Evolutionary conservation across 208 protist species (phyloP), one percentile per base, ranked within the genome.

Genomic region (Leptomonas pyrrhocoris): DNA sequence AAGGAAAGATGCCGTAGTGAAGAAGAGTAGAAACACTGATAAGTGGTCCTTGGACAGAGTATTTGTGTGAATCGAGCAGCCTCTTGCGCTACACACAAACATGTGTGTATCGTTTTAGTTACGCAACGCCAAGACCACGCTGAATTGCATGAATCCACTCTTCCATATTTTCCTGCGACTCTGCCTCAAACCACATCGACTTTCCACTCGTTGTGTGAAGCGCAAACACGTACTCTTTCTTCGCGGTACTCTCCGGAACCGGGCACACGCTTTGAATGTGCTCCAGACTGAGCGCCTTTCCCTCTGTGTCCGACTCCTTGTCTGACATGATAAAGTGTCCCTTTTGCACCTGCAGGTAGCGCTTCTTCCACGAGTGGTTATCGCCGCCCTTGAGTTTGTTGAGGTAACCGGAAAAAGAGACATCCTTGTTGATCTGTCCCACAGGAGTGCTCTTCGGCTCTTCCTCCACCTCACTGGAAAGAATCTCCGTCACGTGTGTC

Each of bases 101-200:
- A 18, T 1, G 21, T 15, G 19, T 51, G 18, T 48, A 11, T 23
- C 8, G 7, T 16, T 36, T 7, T 59, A 11, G 23, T 86, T 64
- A 94, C 18, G 82, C 85, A 70, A 92, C 75, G 45, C 89, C 85
- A 45, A 94, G 81, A 31, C 79, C 86, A 21, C 74, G 76, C 64
- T 94, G 86, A 54, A 94, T 90, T 0, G 74, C 64, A 55, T 94
- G 80, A 66, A 94, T 89, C 89, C 89, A 94, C 55, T 80, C 80
- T 49, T 94, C 83, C 89, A 94, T 94, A 28, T 77, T 78, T 54
- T 87, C 80, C n/a, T 84, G 77, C 16, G 89, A 87, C 34, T 57
- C 71, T 1, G 85, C 84, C 61, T 92, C 81, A 51, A 94, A 90
- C 86, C 89, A 94, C 89, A 94, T 94, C 4, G 84, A 92, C 73